Conservation (phyloP, 495 filamentous ascomycete species). For the Melanomma pulvis-pyrius region DNA sequence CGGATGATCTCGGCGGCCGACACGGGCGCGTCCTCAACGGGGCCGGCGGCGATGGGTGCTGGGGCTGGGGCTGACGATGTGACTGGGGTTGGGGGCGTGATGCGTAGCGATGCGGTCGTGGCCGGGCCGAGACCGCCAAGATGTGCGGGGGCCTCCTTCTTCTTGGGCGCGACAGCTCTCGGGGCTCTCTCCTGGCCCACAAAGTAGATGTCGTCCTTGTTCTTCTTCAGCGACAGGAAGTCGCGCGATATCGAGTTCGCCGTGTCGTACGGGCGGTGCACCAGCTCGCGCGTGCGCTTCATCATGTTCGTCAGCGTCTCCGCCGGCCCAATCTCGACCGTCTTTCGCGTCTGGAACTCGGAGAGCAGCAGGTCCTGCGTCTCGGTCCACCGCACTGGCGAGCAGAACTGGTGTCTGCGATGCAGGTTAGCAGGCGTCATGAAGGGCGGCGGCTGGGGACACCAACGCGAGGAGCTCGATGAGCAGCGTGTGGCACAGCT, state of each 20-base stretch:
- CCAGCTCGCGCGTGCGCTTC: slow-evolving; percentile 86
- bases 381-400: slow-evolving; percentile 96
- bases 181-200: slow-evolving; percentile 90
- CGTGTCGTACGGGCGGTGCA: slow-evolving; percentile 91
- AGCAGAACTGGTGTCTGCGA: slow-evolving; percentile 82
- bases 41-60: slow-evolving; percentile 64
- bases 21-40: slow-evolving; percentile 80
- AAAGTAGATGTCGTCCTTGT: slow-evolving; percentile 97
- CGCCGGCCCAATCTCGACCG: slow-evolving; percentile 93
- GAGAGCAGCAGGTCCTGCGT: slow-evolving; percentile 97
- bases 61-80: slow-evolving; percentile 25
- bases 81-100: slow-evolving; percentile 42
- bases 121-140: slow-evolving; percentile 42
- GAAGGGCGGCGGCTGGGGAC: not conserved
- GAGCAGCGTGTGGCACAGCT: slow-evolving; percentile 91
- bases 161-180: slow-evolving; percentile 55
- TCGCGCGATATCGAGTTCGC: slow-evolving; percentile 57
- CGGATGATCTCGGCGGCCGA: slow-evolving; percentile 84
- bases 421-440: not conserved
- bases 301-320: slow-evolving; percentile 97
- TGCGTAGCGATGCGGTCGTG: slow-evolving; percentile 54
- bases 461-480: slow-evolving; percentile 86
- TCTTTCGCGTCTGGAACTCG: slow-evolving; percentile 88
- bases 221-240: slow-evolving; percentile 97
- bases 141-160: slow-evolving; percentile 50